A percentile compares a stretch with the other conserved stretches of the same genome.
These are phyloP conservation scores for Liquidambar formosana DNA, from an alignment of 164 flowering plant genomes.

Conservation along the genomic window DNA sequence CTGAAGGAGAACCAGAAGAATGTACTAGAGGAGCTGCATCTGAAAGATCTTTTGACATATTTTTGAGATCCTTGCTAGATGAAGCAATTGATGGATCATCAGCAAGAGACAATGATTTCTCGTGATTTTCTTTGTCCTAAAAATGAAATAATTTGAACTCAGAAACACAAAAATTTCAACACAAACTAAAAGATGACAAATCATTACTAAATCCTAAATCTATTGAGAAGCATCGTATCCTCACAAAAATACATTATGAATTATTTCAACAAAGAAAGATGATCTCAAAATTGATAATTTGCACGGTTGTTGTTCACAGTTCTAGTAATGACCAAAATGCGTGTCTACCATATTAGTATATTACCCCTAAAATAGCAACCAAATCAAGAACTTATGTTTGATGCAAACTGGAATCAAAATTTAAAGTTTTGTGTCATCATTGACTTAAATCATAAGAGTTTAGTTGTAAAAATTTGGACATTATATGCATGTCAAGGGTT, in stretches of 20 bases:
- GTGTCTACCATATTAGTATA: neutral
- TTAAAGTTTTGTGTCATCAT: too few species aligned
- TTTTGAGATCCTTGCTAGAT: slow-evolving; percentile 20
- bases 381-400: too few species aligned
- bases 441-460: too few species aligned
- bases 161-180: neutral
- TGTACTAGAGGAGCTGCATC: slow-evolving; percentile 21
- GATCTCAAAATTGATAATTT: neutral
- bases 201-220: neutral
- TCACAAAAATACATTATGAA: neutral
- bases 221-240: neutral
- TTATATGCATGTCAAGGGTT: too few species aligned
- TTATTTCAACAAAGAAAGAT: neutral
- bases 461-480: too few species aligned
- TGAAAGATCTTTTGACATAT: slow-evolving; percentile 27
- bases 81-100: slow-evolving; percentile 27
- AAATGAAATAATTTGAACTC: slow-evolving; percentile 3
- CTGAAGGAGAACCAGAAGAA: slow-evolving; percentile 31
- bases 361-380: too few species aligned
- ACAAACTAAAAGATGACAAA: neutral
- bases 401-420: too few species aligned
- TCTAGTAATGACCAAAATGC: neutral
- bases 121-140: slow-evolving; percentile 25
- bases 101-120: slow-evolving; percentile 20
- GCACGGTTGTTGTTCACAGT: neutral